These are phyloP conservation scores for Puccinia brachypodii DNA, from an alignment of 1,284 basidiomycete genomes.

Conservation along the genomic window DNA sequence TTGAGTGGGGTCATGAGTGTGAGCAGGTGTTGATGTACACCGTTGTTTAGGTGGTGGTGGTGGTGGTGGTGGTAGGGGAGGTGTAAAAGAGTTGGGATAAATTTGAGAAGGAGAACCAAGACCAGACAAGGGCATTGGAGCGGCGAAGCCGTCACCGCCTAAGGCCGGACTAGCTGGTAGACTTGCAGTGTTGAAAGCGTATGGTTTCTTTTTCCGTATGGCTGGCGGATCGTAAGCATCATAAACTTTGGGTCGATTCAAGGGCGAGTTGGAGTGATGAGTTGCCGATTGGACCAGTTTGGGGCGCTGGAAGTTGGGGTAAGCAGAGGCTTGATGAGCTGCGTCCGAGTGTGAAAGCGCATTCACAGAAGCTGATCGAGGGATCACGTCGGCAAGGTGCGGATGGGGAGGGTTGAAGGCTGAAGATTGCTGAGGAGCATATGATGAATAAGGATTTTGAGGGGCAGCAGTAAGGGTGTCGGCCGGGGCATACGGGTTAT, in stretches of 20 bases:
- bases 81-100: not conserved
- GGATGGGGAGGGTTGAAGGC: conserved; percentile 9
- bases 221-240: conserved; percentile 47
- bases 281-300: conserved; percentile 12
- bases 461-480: not conserved
- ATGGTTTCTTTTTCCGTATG: conserved; percentile 43
- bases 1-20: not conserved
- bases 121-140: not conserved
- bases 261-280: not conserved
- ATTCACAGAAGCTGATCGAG: conserved; percentile 44
- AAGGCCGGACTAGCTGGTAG: conserved; percentile 44
- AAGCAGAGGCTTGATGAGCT: not conserved
- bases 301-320: conserved; percentile 10
- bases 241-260: conserved; percentile 43
- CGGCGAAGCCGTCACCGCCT: conserved; percentile 16
- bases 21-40: conserved; percentile 32
- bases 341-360: not conserved
- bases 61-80: conserved; percentile 7
- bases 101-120: not conserved
- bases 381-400: conserved; percentile 14
- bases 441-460: not conserved
- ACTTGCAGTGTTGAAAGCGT: conserved; percentile 19
- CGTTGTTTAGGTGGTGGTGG: conserved; percentile 38
- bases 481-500: conserved; percentile 37
- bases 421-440: not conserved